Evolutionary conservation across 495 filamentous ascomycete genomes (phyloP).

Genomic region (Massariosphaeria phaeospora): DNA sequence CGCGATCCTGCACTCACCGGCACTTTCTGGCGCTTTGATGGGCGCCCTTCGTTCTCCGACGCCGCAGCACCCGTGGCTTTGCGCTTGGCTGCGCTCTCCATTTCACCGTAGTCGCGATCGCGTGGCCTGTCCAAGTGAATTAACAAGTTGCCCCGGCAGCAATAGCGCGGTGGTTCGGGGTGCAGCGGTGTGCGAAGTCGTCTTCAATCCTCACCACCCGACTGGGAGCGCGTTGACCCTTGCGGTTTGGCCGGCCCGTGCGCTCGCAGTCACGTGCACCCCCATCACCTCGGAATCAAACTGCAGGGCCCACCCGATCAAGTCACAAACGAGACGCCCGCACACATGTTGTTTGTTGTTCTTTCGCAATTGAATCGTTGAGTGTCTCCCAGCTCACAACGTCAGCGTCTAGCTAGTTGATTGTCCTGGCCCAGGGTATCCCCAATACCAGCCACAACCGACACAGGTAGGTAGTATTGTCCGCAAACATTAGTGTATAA

Average conservation of each 20-base stretch:
- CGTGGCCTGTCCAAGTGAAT: slow-evolving; percentile 1
- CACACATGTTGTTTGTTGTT: too few relatives aligned
- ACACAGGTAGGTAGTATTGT: neutral
- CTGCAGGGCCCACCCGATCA: too few relatives aligned
- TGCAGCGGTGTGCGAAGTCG: slow-evolving; percentile 15
- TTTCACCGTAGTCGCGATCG: slow-evolving; percentile 24
- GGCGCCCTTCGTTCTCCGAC: slow-evolving; percentile 41
- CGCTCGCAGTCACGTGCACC: too few relatives aligned
- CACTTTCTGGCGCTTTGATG: slow-evolving; percentile 41
- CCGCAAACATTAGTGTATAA: neutral
- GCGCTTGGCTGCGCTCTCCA: slow-evolving; percentile 50
- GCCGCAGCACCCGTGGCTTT: slow-evolving; percentile 49
- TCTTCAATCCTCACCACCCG: neutral
- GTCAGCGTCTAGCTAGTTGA: neutral
- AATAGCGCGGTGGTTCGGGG: slow-evolving; percentile 8
- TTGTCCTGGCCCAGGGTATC: slow-evolving; percentile 21
- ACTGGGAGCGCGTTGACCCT: slow-evolving; percentile 14
- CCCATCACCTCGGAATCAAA: too few relatives aligned
- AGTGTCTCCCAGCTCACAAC: neutral
- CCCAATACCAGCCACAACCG: neutral
- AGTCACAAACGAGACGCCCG: too few relatives aligned
- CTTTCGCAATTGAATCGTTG: too few relatives aligned
- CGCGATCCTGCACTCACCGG: slow-evolving; percentile 38
- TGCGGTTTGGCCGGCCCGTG: neutral
- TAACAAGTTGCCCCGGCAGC: neutral